phyloP scores from a whole-genome alignment of 2,329 filamentous ascomycete genomes.

The Aspergillus glaucus region DNA sequence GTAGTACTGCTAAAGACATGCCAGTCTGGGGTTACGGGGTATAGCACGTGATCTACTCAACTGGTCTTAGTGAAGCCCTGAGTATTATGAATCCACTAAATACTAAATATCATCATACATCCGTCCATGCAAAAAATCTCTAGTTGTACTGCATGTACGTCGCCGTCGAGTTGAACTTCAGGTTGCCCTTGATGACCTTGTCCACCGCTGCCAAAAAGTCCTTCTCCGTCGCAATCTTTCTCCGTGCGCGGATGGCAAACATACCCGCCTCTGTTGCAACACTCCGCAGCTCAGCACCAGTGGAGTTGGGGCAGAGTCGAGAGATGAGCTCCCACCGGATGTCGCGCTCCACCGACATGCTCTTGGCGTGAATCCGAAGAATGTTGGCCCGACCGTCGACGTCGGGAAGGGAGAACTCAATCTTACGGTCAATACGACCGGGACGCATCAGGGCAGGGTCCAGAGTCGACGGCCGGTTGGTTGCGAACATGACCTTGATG shows the following conservation, averaged over 20 bases:
- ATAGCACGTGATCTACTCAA: neutral
- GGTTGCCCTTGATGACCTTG: constrained; percentile 98
- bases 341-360: constrained; percentile 97
- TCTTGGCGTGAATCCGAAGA: constrained; percentile 96
- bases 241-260: constrained; percentile 89
- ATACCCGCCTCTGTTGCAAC: constrained; percentile 98
- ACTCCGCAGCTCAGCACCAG: constrained; percentile 89
- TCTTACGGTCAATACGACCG: constrained; percentile 96
- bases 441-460: constrained; percentile 97
- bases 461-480: constrained; percentile 89
- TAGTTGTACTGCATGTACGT: constrained; percentile 99
- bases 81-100: constrained; percentile 9
- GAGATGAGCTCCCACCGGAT: constrained; percentile 99
- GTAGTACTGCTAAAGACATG: neutral
- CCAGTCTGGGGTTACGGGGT: neutral
- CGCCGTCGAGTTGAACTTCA: constrained; percentile 98
- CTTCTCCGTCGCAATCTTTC: constrained; percentile 98
- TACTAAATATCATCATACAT: constrained; percentile 30
- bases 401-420: constrained; percentile 95
- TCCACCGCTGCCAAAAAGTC: constrained; percentile 96
- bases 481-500: constrained; percentile 99
- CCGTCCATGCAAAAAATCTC: constrained; percentile 26
- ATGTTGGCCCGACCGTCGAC: constrained; percentile 97
- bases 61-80: too few species aligned
- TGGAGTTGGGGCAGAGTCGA: constrained; percentile 91